These are phyloP conservation scores for Phaeotremella skinneri DNA, from an alignment of 768 basidiomycete genomes.

Conservation along the genomic window DNA sequence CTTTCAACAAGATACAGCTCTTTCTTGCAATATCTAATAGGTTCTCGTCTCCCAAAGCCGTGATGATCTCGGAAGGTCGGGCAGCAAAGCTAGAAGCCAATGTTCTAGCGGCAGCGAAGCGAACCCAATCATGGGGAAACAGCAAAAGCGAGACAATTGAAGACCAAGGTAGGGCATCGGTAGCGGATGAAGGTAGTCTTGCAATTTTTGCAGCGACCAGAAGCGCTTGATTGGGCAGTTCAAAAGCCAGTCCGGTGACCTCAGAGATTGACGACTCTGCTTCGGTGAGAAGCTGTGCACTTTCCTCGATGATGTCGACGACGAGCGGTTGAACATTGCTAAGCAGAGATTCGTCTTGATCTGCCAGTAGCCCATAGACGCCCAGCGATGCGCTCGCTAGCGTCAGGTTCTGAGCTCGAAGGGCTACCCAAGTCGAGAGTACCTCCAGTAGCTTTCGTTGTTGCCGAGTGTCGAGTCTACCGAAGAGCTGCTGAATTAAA, in stretches of 20 bases:
- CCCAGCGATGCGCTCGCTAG: slow-evolving; percentile 74
- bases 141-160: slow-evolving; percentile 65
- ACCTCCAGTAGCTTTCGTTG: slow-evolving; percentile 64
- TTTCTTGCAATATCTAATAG: slow-evolving; percentile 71
- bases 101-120: slow-evolving; percentile 72
- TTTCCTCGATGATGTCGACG: slow-evolving; percentile 51
- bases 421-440: slow-evolving; percentile 71
- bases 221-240: slow-evolving; percentile 76
- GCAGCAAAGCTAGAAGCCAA: slow-evolving; percentile 66
- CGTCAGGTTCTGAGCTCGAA: slow-evolving; percentile 61
- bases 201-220: slow-evolving; percentile 65
- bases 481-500: slow-evolving; percentile 73
- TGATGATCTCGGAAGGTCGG: slow-evolving; percentile 16
- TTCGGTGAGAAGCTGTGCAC: slow-evolving; percentile 46
- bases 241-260: slow-evolving; percentile 66
- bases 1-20: slow-evolving; percentile 73
- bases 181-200: slow-evolving; percentile 30
- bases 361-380: slow-evolving; percentile 76
- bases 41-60: slow-evolving; percentile 16
- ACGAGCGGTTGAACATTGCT: slow-evolving; percentile 47
- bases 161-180: slow-evolving; percentile 56
- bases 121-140: slow-evolving; percentile 94
- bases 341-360: slow-evolving; percentile 61
- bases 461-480: slow-evolving; percentile 63
- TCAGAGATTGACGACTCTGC: slow-evolving; percentile 56